Conservation (phyloP, 2,329 filamentous ascomycete genomes). For the Aspergillus alliaceus region DNA sequence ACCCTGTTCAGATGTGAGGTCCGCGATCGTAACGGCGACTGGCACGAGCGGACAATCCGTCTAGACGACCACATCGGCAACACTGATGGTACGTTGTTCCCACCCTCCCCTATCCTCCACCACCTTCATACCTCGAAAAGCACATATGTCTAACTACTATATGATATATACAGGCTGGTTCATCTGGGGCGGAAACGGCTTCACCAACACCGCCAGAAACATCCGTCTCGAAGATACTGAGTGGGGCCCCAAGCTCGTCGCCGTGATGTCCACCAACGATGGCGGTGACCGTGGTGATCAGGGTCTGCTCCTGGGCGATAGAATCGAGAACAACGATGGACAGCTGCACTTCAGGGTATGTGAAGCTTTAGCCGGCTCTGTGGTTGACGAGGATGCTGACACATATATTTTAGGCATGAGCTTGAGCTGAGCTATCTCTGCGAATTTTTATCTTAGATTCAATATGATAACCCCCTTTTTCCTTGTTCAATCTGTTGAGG, state of each 20-base stretch:
- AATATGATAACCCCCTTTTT: neutral
- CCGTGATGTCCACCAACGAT: constrained; percentile 10
- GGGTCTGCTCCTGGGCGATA: constrained; percentile 18
- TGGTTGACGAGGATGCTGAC: neutral
- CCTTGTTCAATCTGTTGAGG: too few species aligned
- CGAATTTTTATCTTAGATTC: neutral
- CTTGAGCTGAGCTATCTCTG: too few species aligned
- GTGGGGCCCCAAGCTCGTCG: constrained; percentile 17
- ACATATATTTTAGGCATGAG: too few species aligned
- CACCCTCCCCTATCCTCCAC: too few species aligned
- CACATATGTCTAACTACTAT: too few species aligned
- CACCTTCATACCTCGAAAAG: too few species aligned
- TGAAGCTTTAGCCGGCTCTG: neutral
- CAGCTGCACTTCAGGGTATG: constrained; percentile 1
- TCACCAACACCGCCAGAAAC: constrained; percentile 17
- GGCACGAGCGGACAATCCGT: constrained; percentile 9
- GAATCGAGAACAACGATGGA: constrained; percentile 18
- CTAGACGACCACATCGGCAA: constrained; percentile 21
- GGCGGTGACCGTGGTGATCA: constrained; percentile 16
- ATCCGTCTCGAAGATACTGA: constrained; percentile 14
- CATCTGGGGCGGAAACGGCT: constrained; percentile 21
- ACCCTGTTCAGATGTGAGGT: constrained; percentile 12
- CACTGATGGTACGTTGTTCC: constrained; percentile 14
- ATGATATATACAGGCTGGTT: constrained; percentile 18
- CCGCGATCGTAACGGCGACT: constrained; percentile 6